These are phyloP conservation scores for Dipteronia dyeriana DNA, from an alignment of 345 rosid species.

Conservation along the genomic window DNA sequence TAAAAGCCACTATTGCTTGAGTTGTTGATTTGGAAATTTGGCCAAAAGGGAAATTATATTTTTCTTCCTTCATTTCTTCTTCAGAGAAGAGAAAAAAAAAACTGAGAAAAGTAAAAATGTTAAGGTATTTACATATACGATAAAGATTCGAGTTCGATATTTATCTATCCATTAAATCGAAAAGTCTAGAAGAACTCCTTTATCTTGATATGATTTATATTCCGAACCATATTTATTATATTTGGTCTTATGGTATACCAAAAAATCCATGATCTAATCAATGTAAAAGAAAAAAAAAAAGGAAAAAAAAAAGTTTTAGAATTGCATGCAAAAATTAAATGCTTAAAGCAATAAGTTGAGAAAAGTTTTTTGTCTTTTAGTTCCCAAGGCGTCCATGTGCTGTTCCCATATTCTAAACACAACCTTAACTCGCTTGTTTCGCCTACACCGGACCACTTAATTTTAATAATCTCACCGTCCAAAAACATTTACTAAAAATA, in stretches of 20 bases:
- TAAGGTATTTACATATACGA: not conserved
- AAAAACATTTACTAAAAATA: constrained; percentile 27
- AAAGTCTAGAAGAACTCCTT: too few species aligned
- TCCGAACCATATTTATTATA: too few species aligned
- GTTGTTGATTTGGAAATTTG: not conserved
- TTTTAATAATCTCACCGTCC: constrained; percentile 46
- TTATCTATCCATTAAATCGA: too few species aligned
- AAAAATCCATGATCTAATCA: too few species aligned
- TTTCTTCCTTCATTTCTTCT: not conserved
- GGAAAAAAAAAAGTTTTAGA: not conserved
- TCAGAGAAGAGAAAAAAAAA: too few species aligned
- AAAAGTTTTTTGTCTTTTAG: constrained; percentile 5
- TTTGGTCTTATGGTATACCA: too few species aligned
- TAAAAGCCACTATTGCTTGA: not conserved
- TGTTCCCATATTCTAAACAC: constrained; percentile 42
- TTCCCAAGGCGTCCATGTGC: constrained; percentile 44
- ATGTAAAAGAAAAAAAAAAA: too few species aligned
- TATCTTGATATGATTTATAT: too few species aligned
- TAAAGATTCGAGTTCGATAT: too few species aligned
- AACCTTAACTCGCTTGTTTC: constrained; percentile 40
- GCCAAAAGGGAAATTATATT: not conserved
- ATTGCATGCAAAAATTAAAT: not conserved
- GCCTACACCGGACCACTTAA: constrained; percentile 30
- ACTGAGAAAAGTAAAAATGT: not conserved
- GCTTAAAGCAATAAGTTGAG: not conserved